phyloP scores from a whole-genome alignment of 176 grass and related monocot species.

The Oryza punctata region DNA sequence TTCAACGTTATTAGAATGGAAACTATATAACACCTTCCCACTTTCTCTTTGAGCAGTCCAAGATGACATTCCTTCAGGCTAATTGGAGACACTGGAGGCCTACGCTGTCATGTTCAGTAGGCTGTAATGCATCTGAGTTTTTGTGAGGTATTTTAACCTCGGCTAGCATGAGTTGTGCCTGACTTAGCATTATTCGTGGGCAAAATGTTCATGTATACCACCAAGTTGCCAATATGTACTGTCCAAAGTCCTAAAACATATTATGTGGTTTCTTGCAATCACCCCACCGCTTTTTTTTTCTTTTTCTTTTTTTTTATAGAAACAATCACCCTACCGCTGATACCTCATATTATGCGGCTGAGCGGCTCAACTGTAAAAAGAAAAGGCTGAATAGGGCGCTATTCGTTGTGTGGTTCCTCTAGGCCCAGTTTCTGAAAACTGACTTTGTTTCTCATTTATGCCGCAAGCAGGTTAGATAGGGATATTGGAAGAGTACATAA shows the following conservation, averaged over 20 bases:
- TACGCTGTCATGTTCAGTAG: background rate
- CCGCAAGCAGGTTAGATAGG: background rate
- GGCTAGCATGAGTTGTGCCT: background rate
- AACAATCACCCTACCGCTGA: background rate
- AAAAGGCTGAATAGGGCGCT: background rate
- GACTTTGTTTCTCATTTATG: background rate
- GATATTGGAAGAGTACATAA: background rate
- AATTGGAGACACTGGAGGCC: conserved; percentile 18
- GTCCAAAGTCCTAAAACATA: background rate
- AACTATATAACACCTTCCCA: conserved; percentile 13
- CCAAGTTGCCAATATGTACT: background rate
- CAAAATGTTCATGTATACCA: conserved; percentile 23
- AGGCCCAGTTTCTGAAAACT: too few species aligned
- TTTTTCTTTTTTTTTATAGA: too few species aligned
- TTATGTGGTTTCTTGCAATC: background rate
- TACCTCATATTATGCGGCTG: background rate
- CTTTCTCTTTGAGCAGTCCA: conserved; percentile 51
- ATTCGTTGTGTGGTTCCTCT: background rate
- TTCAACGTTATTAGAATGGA: background rate
- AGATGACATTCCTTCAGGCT: conserved; percentile 68
- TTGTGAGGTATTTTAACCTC: conserved; percentile 27
- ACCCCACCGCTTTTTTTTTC: background rate
- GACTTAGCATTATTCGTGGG: conserved; percentile 1
- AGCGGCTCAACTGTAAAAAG: background rate
- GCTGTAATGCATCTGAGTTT: conserved; percentile 10